Base-by-base conservation (phyloP, 2,329 filamentous ascomycete species). In the Epichloe sylvatica region DNA sequence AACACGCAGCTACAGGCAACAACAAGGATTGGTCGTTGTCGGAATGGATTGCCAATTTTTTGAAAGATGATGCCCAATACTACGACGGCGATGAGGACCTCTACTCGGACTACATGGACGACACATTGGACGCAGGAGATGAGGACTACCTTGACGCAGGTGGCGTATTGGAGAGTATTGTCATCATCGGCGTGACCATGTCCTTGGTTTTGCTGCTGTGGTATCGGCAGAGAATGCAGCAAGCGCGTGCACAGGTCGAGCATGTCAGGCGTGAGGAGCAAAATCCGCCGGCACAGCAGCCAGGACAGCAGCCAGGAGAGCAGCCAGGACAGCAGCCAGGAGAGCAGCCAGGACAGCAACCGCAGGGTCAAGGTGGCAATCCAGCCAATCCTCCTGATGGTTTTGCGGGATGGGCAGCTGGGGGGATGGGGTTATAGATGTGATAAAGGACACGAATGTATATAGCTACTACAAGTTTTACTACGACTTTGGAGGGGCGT, bases 41-140 rank as follows among this genome's bases (percentile, higher is more conserved):
- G 21, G 89, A 97, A 64, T 97, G 90, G 90, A 74, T 96, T 48
- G 77, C 77, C 53, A 86, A 90, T 52, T 96, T 96, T 62, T 72
- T 95, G 33, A 80, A 86, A 52, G 77, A 84, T 47, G 79, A 86
- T 51, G 71, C 77, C 46, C 71, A 74, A 55, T 83, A 85, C 57
- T 84, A 88, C 51, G 77, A 83, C 25, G 75, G 77, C 25, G 75
- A 77, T 3, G 72, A 70, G 4, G 25, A 60, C 62, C 41, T 49
- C 11, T 80, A 80, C 54, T 53, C 53, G 3, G 75, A 78, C 13
- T 75, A 77, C 33, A 63, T 70, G 33, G 76, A 76, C 47, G 76
- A 77, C 46, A 70, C 70, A 43, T 77, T 79, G 63, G 74, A 73
- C 5, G 74, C 72, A 12, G 77, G 72, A 11, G 74, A 80, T 12